Base-by-base conservation (phyloP, 371 early-diverging fungal species). In the Cokeromyces recurvatus region DNA sequence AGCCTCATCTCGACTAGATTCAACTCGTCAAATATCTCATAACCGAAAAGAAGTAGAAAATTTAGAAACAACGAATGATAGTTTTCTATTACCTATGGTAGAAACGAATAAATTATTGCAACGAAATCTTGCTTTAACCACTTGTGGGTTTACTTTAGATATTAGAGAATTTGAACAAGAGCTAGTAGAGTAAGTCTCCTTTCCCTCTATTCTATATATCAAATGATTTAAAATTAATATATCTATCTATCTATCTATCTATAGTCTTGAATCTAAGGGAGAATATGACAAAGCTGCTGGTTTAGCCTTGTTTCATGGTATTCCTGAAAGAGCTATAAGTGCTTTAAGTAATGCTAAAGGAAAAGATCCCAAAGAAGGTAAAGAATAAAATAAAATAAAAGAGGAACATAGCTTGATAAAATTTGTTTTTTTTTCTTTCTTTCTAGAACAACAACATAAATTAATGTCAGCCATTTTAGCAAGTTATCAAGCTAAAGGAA, bases 241-340 rank as follows among this genome's bases (percentile, higher is more conserved):
- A n/a, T n/a, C n/a, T n/a, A n/a, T n/a, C n/a, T n/a, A n/a, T n/a
- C n/a, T n/a, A n/a, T n/a, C n/a, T n/a, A n/a, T 29, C 5, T 16
- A 27, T 53, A 81, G 86, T 36, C 57, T 93, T 44, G 91, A 94
- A 55, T 44, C 54, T 17, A 63, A 60, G 8, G 82, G 79, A 5
- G 75, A 89, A 41, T 88, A 71, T 58, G 92, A 89, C 51, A 81
- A 82, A 35, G 93, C 94, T 2, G 94, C 95, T 6, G 91, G 81
- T 12, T 79, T 83, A 77, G 90, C 93, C 3, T 75, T 97, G 37
- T 90, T 97, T 44, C 82, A 90, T 63, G 87, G 84, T 24, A 68
- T 79, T 46, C 65, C 86, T 9, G 80, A 78, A 40, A 73, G 89
- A 35, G 89, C 92, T 2, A 78, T 95, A 12, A 64, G 81, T 55